These are phyloP conservation scores for Syncephalastrum contaminatum DNA, from an alignment of 371 early-diverging fungal genomes.

Conservation along the genomic window DNA sequence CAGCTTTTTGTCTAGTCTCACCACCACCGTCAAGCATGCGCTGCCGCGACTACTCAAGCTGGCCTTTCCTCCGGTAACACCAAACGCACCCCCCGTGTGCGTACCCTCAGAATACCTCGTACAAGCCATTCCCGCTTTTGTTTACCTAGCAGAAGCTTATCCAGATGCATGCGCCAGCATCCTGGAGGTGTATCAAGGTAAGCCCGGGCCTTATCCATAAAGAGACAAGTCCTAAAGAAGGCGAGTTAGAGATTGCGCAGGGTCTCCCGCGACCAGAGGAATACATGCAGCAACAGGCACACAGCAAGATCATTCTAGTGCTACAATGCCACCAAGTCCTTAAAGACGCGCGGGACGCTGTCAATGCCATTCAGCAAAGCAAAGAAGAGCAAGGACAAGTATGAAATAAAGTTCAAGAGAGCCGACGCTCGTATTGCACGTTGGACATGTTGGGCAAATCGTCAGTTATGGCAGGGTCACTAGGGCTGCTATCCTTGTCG, in stretches of 20 bases:
- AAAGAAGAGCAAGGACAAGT: too few relatives aligned
- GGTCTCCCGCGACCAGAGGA: constrained; percentile 39
- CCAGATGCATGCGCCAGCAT: constrained; percentile 43
- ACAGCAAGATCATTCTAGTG: constrained; percentile 38
- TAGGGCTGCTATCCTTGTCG: too few relatives aligned
- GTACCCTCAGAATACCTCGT: constrained; percentile 40
- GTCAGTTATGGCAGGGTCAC: too few relatives aligned
- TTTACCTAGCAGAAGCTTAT: constrained; percentile 42
- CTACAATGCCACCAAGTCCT: constrained; percentile 41
- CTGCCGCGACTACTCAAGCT: constrained; percentile 38
- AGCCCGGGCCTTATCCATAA: constrained; percentile 4
- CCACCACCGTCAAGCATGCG: constrained; percentile 34
- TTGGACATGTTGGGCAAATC: too few relatives aligned
- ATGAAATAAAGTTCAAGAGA: too few relatives aligned
- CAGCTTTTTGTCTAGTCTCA: constrained; percentile 16
- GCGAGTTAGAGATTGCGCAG: constrained; percentile 28
- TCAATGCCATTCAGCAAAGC: too few relatives aligned
- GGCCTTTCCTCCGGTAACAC: constrained; percentile 21
- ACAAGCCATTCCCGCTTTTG: constrained; percentile 44
- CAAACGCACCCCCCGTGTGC: constrained; percentile 21
- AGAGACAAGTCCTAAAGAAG: background rate
- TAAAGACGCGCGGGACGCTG: constrained; percentile 24
- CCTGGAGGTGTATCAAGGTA: constrained; percentile 35
- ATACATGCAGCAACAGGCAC: constrained; percentile 45
- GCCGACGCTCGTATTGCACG: too few relatives aligned